A percentile compares a stretch with the other conserved stretches of the same genome.
Conservation (phyloP, 2,329 filamentous ascomycete genomes). For the Cladosporium sp. region DNA sequence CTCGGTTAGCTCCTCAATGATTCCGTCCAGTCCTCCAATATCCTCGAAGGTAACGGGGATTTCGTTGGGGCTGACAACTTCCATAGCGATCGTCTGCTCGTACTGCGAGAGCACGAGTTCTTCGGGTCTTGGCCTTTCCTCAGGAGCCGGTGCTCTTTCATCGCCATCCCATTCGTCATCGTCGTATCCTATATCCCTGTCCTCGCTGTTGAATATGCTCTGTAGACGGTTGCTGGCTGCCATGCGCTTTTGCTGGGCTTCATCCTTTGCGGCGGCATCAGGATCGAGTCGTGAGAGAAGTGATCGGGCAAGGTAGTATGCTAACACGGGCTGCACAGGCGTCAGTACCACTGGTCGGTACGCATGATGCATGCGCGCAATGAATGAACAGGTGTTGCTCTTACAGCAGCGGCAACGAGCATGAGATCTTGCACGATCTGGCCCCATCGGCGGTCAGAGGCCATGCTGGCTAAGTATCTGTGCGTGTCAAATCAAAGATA, state of each 20-base stretch:
- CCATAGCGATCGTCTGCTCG: conserved; percentile 90
- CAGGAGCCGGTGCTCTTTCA: conserved; percentile 22
- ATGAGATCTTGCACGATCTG: conserved; percentile 28
- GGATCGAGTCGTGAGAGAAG: conserved; percentile 70
- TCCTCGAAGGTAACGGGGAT: conserved; percentile 92
- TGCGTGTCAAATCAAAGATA: too few species aligned
- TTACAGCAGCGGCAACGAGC: conserved; percentile 38
- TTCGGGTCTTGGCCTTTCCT: conserved; percentile 38
- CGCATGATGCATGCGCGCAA: not conserved
- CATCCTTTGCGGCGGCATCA: conserved; percentile 83
- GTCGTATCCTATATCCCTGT: conserved; percentile 42
- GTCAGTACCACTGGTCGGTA: conserved; percentile 7
- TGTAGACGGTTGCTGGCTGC: conserved; percentile 76
- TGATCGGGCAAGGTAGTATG: conserved; percentile 63
- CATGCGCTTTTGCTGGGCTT: conserved; percentile 74
- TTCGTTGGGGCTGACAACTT: conserved; percentile 90
- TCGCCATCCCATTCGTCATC: conserved; percentile 44
- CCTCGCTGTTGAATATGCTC: conserved; percentile 41
- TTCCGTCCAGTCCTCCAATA: conserved; percentile 87
- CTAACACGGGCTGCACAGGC: conserved; percentile 48
- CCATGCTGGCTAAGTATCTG: too few species aligned
- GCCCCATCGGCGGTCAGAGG: conserved; percentile 17
- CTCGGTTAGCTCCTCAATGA: conserved; percentile 96
- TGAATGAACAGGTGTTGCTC: conserved; percentile 17
- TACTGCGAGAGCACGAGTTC: conserved; percentile 83